Evolutionary conservation across 345 rosid genomes (phyloP).

Genomic region (Populus simonii): DNA sequence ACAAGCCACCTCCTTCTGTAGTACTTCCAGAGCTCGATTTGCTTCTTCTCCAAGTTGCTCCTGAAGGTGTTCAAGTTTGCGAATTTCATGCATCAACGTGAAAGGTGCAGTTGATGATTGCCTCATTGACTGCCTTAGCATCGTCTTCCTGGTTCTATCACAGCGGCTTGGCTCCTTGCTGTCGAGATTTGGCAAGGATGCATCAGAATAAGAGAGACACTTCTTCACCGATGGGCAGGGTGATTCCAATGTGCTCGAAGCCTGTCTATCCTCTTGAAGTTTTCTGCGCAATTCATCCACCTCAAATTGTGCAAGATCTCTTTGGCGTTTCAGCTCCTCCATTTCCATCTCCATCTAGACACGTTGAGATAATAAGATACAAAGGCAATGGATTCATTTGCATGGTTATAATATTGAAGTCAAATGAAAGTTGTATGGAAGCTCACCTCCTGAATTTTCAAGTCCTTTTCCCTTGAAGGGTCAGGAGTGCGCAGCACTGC

Average conservation of each 20-base stretch:
- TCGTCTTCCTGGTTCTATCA: conserved; percentile 59
- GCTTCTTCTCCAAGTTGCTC: conserved; percentile 98
- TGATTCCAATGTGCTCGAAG: conserved; percentile 45
- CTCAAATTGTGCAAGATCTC: conserved; percentile 81
- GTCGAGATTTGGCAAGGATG: conserved; percentile 50
- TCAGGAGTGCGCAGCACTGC: conserved; percentile 96
- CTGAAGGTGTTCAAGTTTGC: conserved; percentile 97
- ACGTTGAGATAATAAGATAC: conserved; percentile 5
- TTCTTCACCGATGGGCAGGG: conserved; percentile 70
- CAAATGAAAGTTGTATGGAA: background rate
- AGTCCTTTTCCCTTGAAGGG: conserved; percentile 80
- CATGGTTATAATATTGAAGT: background rate
- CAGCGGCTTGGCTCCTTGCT: conserved; percentile 43
- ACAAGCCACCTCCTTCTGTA: conserved; percentile 96
- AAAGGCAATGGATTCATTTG: conserved; percentile 11
- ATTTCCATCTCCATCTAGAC: conserved; percentile 93
- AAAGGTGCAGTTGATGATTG: conserved; percentile 96
- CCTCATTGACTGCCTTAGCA: conserved; percentile 80
- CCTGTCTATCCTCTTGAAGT: conserved; percentile 68
- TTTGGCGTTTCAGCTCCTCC: conserved; percentile 78
- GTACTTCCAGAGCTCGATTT: conserved; percentile 85
- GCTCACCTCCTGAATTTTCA: conserved; percentile 77
- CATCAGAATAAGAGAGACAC: conserved; percentile 82
- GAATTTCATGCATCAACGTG: conserved; percentile 95
- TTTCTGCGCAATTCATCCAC: conserved; percentile 78